Conservation (phyloP, 169 alveolate genomes). For the Amoebophrya sp. region DNA sequence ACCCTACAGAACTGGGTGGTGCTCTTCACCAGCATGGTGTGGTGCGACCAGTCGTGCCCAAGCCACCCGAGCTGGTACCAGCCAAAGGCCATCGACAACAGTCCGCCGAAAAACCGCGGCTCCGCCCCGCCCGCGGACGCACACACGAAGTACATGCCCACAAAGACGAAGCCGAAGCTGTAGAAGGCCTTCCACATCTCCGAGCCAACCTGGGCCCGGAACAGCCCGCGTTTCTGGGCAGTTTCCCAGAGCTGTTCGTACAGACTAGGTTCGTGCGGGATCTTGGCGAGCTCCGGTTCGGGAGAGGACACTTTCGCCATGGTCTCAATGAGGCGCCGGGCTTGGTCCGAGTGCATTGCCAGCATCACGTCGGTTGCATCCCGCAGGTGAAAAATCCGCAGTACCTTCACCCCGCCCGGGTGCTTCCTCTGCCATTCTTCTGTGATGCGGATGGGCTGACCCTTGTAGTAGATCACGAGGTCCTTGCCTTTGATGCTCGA, state of each 20-base stretch:
- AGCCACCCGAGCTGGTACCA: constrained; percentile 38
- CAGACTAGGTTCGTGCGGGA: background rate
- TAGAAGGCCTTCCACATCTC: constrained; percentile 2
- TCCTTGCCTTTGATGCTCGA: too few species aligned
- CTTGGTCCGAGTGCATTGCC: constrained; percentile 34
- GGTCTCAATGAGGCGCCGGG: background rate
- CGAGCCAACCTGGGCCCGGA: background rate
- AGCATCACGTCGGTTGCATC: constrained; percentile 33
- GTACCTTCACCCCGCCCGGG: constrained; percentile 33
- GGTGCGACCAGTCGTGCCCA: constrained; percentile 40
- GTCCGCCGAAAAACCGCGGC: background rate
- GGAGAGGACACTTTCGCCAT: background rate
- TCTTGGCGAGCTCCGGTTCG: background rate
- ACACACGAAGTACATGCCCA: background rate
- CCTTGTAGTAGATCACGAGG: background rate
- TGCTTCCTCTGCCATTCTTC: background rate
- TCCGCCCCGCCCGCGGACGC: background rate
- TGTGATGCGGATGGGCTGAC: background rate
- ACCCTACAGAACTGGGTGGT: background rate
- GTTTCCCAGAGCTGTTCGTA: background rate
- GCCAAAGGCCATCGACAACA: constrained; percentile 24
- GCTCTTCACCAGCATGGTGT: background rate
- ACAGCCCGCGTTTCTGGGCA: background rate
- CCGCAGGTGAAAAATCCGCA: background rate
- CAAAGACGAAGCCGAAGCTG: constrained; percentile 11